These are phyloP conservation scores for Fusarium sp. DNA, from an alignment of 2,329 filamentous ascomycete species.

Conservation along the genomic window DNA sequence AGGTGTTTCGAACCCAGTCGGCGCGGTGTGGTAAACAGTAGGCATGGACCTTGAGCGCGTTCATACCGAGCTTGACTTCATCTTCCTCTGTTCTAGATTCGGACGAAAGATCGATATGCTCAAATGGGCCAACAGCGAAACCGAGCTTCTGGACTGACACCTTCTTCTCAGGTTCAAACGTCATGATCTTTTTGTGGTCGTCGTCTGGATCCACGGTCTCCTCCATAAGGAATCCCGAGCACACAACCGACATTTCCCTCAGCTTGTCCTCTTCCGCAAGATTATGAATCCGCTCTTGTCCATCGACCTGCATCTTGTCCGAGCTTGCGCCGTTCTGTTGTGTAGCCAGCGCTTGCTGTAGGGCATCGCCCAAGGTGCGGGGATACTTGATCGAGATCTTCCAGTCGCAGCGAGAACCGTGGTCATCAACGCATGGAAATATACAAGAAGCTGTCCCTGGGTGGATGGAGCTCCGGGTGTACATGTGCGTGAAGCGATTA, in stretches of 20 bases:
- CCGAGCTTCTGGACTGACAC: constrained; percentile 89
- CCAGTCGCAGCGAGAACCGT: constrained; percentile 82
- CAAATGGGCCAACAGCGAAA: constrained; percentile 93
- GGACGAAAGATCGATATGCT: constrained; percentile 84
- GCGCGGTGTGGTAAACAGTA: constrained; percentile 87
- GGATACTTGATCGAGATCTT: constrained; percentile 87
- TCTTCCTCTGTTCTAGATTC: constrained; percentile 90
- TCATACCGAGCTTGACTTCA: constrained; percentile 87
- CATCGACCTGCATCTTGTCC: constrained; percentile 52
- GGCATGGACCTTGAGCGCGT: constrained; percentile 85
- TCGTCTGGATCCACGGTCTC: constrained; percentile 80
- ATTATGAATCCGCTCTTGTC: constrained; percentile 53
- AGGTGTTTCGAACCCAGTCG: constrained; percentile 86
- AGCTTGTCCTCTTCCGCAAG: constrained; percentile 81
- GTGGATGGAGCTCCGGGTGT: constrained; percentile 81
- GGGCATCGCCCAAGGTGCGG: constrained; percentile 81
- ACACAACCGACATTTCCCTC: constrained; percentile 87
- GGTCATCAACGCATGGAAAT: constrained; percentile 92
- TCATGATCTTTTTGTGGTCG: constrained; percentile 83
- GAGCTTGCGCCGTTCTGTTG: constrained; percentile 50
- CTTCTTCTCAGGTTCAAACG: constrained; percentile 77
- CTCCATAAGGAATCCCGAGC: constrained; percentile 87
- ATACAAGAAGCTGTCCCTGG: constrained; percentile 83
- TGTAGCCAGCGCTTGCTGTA: constrained; percentile 58
- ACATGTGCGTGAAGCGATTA: constrained; percentile 86